A percentile compares a stretch with the other conserved stretches of the same genome.
Evolutionary conservation across 305 asterid genomes (phyloP).

Genomic region (Fraxinus dipetala): DNA sequence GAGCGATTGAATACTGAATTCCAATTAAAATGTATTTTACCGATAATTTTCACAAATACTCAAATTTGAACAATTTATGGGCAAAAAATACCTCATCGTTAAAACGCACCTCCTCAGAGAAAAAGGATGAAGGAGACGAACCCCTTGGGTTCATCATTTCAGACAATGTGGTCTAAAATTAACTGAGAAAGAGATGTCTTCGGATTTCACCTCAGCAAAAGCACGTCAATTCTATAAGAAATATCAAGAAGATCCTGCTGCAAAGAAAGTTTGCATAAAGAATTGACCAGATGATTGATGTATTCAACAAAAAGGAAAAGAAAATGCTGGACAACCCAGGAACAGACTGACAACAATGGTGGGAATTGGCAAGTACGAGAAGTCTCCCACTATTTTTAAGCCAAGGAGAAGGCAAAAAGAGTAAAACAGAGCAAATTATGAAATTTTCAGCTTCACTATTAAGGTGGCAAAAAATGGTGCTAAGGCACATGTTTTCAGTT

Average conservation of each 20-base stretch:
- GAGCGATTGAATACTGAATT: slow-evolving; percentile 5
- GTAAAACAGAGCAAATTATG: slow-evolving; percentile 20
- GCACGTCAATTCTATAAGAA: slow-evolving; percentile 29
- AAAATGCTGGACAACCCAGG: slow-evolving; percentile 10
- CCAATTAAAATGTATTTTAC: background rate
- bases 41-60: background rate
- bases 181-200: slow-evolving; percentile 25
- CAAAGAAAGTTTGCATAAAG: slow-evolving; percentile 33
- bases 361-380: slow-evolving; percentile 11
- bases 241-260: slow-evolving; percentile 30
- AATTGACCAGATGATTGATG: slow-evolving; percentile 20
- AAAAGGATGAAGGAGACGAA: slow-evolving; percentile 61
- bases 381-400: background rate
- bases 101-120: slow-evolving; percentile 52
- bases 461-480: slow-evolving; percentile 29
- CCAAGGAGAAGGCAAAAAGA: slow-evolving; percentile 14
- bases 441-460: slow-evolving; percentile 29
- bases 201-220: slow-evolving; percentile 35
- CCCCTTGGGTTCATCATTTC: slow-evolving; percentile 50
- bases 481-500: slow-evolving; percentile 25
- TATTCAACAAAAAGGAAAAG: slow-evolving; percentile 9
- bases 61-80: slow-evolving; percentile 7
- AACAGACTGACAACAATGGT: slow-evolving; percentile 10
- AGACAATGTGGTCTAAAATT: slow-evolving; percentile 33
- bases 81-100: slow-evolving; percentile 49